phyloP scores from a whole-genome alignment of 441 rosid species.

The Erodium trifolium region DNA sequence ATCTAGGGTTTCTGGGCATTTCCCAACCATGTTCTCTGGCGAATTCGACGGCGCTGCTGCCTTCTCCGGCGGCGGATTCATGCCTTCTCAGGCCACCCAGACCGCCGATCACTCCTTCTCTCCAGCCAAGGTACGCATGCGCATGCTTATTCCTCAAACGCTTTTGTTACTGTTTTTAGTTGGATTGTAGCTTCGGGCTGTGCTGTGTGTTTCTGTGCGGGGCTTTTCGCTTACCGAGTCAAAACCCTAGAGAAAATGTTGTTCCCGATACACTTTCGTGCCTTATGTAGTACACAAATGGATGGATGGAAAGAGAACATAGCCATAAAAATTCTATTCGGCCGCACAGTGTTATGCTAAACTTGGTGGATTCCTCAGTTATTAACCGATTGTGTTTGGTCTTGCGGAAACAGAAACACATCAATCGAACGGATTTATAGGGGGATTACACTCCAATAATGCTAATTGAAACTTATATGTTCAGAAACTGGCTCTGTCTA shows the following conservation, averaged over 20 bases:
- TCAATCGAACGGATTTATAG: not conserved
- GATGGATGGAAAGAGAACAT: no score
- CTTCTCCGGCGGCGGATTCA: slow-evolving; percentile 87
- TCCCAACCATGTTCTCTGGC: slow-evolving; percentile 30
- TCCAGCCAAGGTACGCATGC: slow-evolving; percentile 37
- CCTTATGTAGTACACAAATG: not conserved
- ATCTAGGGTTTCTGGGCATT: not conserved
- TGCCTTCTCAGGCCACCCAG: slow-evolving; percentile 75
- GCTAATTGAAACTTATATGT: not conserved
- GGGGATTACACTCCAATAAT: not conserved
- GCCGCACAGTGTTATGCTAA: no score
- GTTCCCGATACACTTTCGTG: not conserved
- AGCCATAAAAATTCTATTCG: no score
- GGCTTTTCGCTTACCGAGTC: not conserved
- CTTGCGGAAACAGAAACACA: not conserved
- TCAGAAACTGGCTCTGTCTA: not conserved
- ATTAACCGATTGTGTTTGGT: no score
- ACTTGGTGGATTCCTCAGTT: no score
- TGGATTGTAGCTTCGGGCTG: no score
- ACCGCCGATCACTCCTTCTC: slow-evolving; percentile 40
- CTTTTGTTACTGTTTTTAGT: no score
- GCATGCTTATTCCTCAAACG: no score
- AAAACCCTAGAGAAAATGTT: slow-evolving; percentile 1
- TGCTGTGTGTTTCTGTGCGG: no score
- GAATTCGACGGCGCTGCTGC: slow-evolving; percentile 73